Conservation (phyloP, 1,139 yeast species). For the Scheffersomyces quercinus region DNA sequence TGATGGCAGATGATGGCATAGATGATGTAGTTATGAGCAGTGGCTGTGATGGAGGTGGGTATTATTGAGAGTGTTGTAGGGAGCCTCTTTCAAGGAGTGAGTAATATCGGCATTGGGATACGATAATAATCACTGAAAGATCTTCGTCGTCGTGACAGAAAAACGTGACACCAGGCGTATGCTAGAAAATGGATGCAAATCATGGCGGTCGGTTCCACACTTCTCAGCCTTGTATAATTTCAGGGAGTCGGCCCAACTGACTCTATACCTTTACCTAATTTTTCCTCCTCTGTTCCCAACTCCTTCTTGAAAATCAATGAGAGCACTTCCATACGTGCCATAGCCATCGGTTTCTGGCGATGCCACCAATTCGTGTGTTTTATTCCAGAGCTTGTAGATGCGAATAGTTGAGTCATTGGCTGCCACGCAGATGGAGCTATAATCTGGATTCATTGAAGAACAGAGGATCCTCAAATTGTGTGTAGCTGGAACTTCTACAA, state of each 20-base stretch:
- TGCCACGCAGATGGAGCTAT: slow-evolving; percentile 64
- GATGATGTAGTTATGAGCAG: too few species aligned
- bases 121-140: too few species aligned
- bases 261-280: slow-evolving; percentile 16
- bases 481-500: slow-evolving; percentile 52
- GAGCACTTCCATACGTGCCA: slow-evolving; percentile 53
- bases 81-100: too few species aligned
- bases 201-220: too few species aligned
- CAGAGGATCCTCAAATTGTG: slow-evolving; percentile 60
- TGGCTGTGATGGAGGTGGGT: too few species aligned
- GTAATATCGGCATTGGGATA: too few species aligned
- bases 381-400: slow-evolving; percentile 69
- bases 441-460: slow-evolving; percentile 66
- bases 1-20: not conserved
- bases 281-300: slow-evolving; percentile 22
- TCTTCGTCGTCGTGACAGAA: too few species aligned
- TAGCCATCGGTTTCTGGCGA: slow-evolving; percentile 36
- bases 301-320: slow-evolving; percentile 62
- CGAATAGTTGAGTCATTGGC: slow-evolving; percentile 76
- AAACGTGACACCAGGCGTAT: too few species aligned
- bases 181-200: too few species aligned
- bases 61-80: too few species aligned
- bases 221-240: too few species aligned
- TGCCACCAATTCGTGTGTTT: slow-evolving; percentile 12
- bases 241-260: too few species aligned